Conservation (phyloP, 108 stramenopile species). For the Nannochloropsis salina region DNA sequence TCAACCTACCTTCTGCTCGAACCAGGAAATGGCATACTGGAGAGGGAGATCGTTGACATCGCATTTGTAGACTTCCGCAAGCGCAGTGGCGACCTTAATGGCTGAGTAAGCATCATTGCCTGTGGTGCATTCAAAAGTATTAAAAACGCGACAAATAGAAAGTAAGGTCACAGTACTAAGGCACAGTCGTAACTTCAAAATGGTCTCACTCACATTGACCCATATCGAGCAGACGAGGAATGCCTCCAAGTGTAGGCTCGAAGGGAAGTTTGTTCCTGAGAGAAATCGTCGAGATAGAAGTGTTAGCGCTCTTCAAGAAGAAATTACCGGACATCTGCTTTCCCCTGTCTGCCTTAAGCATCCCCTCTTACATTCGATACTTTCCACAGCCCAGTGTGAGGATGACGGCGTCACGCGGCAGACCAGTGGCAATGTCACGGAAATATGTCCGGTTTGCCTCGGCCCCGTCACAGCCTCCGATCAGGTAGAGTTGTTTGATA, state of each 20-base stretch:
- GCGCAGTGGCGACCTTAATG: constrained; percentile 68
- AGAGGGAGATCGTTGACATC: constrained; percentile 70
- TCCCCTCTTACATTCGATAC: constrained; percentile 61
- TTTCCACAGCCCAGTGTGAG: constrained; percentile 75
- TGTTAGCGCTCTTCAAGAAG: background rate
- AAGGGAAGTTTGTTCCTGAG: background rate
- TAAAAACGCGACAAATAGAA: no score
- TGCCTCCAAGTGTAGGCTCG: constrained; percentile 43
- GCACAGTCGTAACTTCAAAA: no score
- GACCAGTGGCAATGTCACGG: constrained; percentile 64
- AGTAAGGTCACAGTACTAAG: no score
- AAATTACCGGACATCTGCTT: constrained; percentile 20
- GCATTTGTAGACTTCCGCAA: constrained; percentile 66
- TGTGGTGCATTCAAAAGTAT: no score
- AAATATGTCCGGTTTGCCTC: constrained; percentile 72
- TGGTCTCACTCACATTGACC: constrained; percentile 51
- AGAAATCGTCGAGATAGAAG: no score
- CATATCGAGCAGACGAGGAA: constrained; percentile 74
- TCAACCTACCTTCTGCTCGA: constrained; percentile 62
- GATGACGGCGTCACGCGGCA: constrained; percentile 64
- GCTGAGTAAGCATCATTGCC: constrained; percentile 75
- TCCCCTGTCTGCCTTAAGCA: background rate
- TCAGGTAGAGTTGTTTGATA: constrained; percentile 67
- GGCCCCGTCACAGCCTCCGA: constrained; percentile 75
- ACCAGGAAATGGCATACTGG: constrained; percentile 33